Conservation (phyloP, 2,329 filamentous ascomycete species). For the Fusarium cyanostomum region DNA sequence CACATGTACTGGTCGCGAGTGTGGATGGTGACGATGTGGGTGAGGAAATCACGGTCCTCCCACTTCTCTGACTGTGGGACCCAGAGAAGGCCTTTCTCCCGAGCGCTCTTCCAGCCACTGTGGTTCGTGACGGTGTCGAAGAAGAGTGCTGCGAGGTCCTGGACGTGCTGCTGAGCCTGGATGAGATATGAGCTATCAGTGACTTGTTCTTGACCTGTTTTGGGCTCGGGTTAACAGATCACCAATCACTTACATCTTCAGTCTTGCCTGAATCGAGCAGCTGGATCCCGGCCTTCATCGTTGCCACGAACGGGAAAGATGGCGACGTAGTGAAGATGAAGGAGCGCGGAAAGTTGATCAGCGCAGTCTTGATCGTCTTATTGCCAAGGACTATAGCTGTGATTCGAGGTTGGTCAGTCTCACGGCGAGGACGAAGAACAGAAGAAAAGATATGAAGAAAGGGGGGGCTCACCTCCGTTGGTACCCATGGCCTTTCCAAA, state of each 20-base stretch:
- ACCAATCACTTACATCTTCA: slow-evolving; percentile 7
- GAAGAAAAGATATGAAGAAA: neutral
- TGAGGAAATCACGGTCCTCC: slow-evolving; percentile 20
- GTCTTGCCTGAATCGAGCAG: slow-evolving; percentile 25
- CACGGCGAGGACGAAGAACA: no score
- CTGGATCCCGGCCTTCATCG: slow-evolving; percentile 30
- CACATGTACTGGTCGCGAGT: neutral
- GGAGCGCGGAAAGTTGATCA: slow-evolving; percentile 34
- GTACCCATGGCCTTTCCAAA: slow-evolving; percentile 62
- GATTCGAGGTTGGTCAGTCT: no score
- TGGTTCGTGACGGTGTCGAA: slow-evolving; percentile 38
- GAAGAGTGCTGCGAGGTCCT: slow-evolving; percentile 42
- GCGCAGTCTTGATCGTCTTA: slow-evolving; percentile 19
- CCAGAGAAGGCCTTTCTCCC: slow-evolving; percentile 39
- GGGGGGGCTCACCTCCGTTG: slow-evolving; percentile 42
- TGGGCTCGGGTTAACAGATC: no score
- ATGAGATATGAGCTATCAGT: neutral
- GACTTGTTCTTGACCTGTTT: neutral
- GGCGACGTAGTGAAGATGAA: slow-evolving; percentile 36
- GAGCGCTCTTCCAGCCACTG: slow-evolving; percentile 36
- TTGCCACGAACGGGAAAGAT: slow-evolving; percentile 32
- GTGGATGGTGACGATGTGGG: neutral
- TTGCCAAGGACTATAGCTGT: slow-evolving; percentile 36
- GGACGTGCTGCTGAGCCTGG: slow-evolving; percentile 32
- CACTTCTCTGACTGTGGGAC: slow-evolving; percentile 44